Conservation (phyloP, 2,329 filamentous ascomycete genomes). For the Aspergillus sp. region DNA sequence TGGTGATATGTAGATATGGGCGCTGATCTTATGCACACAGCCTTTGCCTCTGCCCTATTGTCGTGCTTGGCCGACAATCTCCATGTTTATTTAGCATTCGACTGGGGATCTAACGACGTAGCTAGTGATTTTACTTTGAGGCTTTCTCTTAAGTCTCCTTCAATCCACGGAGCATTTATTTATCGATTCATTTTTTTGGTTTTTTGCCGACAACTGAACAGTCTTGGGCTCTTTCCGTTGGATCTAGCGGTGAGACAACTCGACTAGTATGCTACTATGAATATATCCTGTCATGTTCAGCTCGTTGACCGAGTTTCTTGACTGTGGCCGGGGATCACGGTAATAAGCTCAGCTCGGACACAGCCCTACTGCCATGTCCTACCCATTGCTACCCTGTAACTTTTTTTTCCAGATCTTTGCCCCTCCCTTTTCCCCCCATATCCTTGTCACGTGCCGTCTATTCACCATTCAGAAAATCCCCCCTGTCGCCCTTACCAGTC, state of each 20-base stretch:
- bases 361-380: not conserved
- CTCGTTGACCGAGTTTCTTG: not conserved
- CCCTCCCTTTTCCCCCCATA: not conserved
- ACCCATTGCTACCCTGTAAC: not conserved
- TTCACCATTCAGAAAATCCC: not conserved
- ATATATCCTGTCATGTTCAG: not conserved
- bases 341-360: not conserved
- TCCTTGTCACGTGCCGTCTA: not conserved
- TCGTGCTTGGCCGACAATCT: slow-evolving; percentile 3
- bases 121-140: not conserved
- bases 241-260: not conserved
- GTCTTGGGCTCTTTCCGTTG: not conserved
- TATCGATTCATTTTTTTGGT: not conserved
- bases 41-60: not conserved
- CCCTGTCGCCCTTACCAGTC: not conserved
- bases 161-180: too few species aligned
- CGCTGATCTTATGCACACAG: not conserved
- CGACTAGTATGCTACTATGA: not conserved
- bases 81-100: not conserved
- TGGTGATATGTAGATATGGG: not conserved
- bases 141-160: too few species aligned
- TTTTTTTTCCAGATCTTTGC: not conserved
- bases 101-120: not conserved
- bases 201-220: not conserved
- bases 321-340: not conserved